Conservation (phyloP, 2,329 filamentous ascomycete species). For the Talaromyces sp. region DNA sequence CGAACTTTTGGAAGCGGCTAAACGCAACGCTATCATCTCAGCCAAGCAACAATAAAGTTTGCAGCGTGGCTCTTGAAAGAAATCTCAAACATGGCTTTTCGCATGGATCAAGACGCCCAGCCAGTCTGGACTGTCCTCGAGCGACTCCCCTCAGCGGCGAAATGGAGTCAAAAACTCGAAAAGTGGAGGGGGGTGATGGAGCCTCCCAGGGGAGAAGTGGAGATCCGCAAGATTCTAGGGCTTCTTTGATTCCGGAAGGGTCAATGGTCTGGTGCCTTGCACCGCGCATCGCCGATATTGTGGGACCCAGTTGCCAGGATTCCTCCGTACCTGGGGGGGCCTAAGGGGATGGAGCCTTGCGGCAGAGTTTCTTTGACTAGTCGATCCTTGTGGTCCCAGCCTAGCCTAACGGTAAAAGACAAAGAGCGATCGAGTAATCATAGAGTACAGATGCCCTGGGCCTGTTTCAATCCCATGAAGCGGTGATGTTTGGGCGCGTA, state of each 20-base stretch:
- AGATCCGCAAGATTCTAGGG: conserved; percentile 1
- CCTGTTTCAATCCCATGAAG: background rate
- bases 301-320: conserved; percentile 1
- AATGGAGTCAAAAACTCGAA: background rate
- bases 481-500: conserved; percentile 8
- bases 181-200: background rate
- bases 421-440: too few relatives aligned
- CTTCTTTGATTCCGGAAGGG: background rate
- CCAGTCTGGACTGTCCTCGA: conserved; percentile 1
- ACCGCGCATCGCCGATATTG: background rate
- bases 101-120: background rate
- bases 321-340: background rate
- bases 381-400: conserved; percentile 14
- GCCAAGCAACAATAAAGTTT: background rate
- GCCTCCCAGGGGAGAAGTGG: background rate
- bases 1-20: too few relatives aligned
- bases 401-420: too few relatives aligned
- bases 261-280: background rate
- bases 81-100: background rate
- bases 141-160: background rate
- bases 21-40: background rate
- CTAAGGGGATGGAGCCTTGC: conserved; percentile 10
- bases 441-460: too few relatives aligned
- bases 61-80: background rate
- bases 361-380: conserved; percentile 10